Base-by-base conservation (phyloP, 1,139 yeast genomes). In the Blastobotrys raffinosifermentans region DNA sequence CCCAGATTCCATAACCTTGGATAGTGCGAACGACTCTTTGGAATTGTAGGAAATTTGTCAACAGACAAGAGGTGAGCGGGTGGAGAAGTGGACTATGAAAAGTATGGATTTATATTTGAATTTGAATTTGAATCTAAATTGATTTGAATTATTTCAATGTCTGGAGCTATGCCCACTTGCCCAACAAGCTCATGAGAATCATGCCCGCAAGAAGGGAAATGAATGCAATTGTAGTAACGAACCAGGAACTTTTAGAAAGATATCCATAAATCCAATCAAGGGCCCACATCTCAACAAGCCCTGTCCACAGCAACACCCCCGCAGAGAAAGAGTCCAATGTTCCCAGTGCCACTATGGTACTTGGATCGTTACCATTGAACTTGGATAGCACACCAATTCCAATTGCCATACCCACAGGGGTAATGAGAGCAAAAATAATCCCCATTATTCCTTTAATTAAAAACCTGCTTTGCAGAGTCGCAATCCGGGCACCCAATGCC, bases 401-500 rank as follows among this genome's bases (percentile, higher is more conserved):
- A 54, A 83, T 79, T 13, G 85, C 91, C 55, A 82, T 75, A 20
- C 89, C 76, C 40, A 85, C 69, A n/a, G 95, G 94, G 1, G 94
- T 81, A 26, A 82, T 71, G 10, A 84, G 45, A 3, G 80, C 70
- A 58, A 75, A 85, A 4, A 67, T 75, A 3, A 64, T 26, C 26
- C 77, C 75, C 45, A 46, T 44, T 22, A 46, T 13, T 2, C 43
- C 18, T 29, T 43, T 46, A 17, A 35, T 26, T 15, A 25, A 23
- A 5, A 37, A 27, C 5, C 27, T 19, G 11, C 37, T n/a, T 16
- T 35, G 29, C 7, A 82, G 73, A 25, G 73, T 71, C 2, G 94
- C 83, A 41, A 85, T 72, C 61, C 95, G 73, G 4, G 93, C 73
- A 38, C 95, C 95, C 50, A 85, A 68, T 49, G 94, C 96, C 39